Evolutionary conservation across 495 filamentous ascomycete genomes (phyloP), one percentile per base, ranked within the genome.

Genomic region (Penicillium lagena): DNA sequence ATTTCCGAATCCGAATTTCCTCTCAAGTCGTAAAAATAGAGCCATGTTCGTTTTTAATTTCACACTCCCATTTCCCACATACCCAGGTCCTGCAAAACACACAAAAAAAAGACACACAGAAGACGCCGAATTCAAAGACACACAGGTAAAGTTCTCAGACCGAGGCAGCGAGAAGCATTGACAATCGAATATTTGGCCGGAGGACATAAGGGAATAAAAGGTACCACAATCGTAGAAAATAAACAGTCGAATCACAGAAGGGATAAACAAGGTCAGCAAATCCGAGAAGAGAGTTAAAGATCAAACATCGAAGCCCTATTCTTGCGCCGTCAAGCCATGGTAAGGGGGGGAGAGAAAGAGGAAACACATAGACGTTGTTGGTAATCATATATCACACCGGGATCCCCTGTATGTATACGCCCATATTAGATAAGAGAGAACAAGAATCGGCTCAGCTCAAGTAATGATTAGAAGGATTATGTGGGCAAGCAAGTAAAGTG

Each of bases 371-470:
- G 42, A 47, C 45, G 41, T 48, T 44, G 49, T 37, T 55, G 50
- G 22, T 22, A 55, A 22, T 49, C 51, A 54, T 64, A 61, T 55
- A 67, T 63, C 62, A 51, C 57, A 50, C 47, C 51, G 42, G 45
- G 51, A 51, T 50, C 47, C 49, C 67, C 62, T 55, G 56, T 70
- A 70, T 70, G 69, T 68, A 72, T 67, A 67, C 53, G 65, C 61
- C 63, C 58, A 39, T 55, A 63, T 63, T 66, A 71, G 62, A 54
- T 62, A 60, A 56, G 50, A 47, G 49, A 55, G 42, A 49, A 54
- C 39, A 49, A 48, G 35, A 49, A 42, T 49, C 43, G 50, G 44
- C 48, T 56, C 46, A 41, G 41, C 50, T 49, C 54, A 56, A 55
- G 52, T 47, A 48, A 56, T 42, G 45, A 56, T 56, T 47, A 57